These are phyloP conservation scores for Ceratobasidium sp. DNA, from an alignment of 1,284 basidiomycete genomes.

Conservation along the genomic window DNA sequence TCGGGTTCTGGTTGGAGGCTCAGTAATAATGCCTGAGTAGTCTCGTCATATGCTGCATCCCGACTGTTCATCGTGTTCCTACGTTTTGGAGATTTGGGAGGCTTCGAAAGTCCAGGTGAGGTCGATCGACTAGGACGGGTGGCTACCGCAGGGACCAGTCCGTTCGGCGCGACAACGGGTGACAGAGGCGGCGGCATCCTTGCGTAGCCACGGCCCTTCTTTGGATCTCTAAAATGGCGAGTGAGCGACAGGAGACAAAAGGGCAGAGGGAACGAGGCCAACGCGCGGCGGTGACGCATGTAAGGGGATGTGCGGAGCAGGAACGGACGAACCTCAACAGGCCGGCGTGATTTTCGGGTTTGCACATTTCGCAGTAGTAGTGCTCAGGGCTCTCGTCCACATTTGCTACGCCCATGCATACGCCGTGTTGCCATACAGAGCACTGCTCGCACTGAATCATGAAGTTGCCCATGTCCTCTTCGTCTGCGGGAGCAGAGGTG, in stretches of 20 bases:
- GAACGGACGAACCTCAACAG: constrained; percentile 54
- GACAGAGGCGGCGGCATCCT: constrained; percentile 34
- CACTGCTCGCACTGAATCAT: constrained; percentile 99
- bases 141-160: constrained; percentile 3
- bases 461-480: constrained; percentile 79
- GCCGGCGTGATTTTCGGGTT: constrained; percentile 85
- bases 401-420: constrained; percentile 92
- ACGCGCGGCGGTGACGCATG: constrained; percentile 31
- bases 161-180: constrained; percentile 13
- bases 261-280: constrained; percentile 20
- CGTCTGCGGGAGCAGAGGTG: constrained; percentile 65
- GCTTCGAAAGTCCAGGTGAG: constrained; percentile 26
- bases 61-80: constrained; percentile 98
- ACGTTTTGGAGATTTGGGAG: constrained; percentile 73
- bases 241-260: too few relatives aligned
- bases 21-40: constrained; percentile 59
- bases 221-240: constrained; percentile 3
- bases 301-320: constrained; percentile 33
- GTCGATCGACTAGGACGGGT: constrained; percentile 29
- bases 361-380: constrained; percentile 95
- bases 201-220: constrained; percentile 24
- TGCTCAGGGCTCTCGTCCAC: constrained; percentile 84
- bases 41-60: constrained; percentile 93
- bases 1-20: constrained; percentile 51
- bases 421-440: constrained; percentile 98